phyloP scores from a whole-genome alignment of 805 yeast genomes.

The Cyberlindnera americana region DNA sequence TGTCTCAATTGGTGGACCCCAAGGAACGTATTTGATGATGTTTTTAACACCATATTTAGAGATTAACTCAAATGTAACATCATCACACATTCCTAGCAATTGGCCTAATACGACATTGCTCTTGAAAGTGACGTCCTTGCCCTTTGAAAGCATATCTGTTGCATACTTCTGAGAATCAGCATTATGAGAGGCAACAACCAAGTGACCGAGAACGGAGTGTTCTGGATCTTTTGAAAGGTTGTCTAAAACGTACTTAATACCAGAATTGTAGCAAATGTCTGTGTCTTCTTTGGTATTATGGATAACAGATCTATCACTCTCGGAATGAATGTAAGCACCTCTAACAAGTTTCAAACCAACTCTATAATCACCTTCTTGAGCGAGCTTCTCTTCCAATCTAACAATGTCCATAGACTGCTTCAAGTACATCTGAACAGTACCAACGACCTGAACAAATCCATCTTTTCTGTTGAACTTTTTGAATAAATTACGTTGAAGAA shows the following conservation, averaged over 20 bases:
- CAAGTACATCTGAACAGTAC: slow-evolving; percentile 91
- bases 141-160: slow-evolving; percentile 46
- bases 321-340: slow-evolving; percentile 94
- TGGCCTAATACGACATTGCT: slow-evolving; percentile 83
- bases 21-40: slow-evolving; percentile 90
- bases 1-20: slow-evolving; percentile 96
- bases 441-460: slow-evolving; percentile 64
- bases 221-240: slow-evolving; percentile 39
- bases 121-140: slow-evolving; percentile 29
- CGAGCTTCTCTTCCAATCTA: slow-evolving; percentile 59
- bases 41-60: slow-evolving; percentile 61
- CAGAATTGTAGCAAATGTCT: slow-evolving; percentile 72
- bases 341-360: slow-evolving; percentile 87
- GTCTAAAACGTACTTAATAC: slow-evolving; percentile 58
- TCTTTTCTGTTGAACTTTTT: slow-evolving; percentile 61
- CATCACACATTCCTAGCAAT: slow-evolving; percentile 93
- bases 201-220: slow-evolving; percentile 59
- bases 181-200: slow-evolving; percentile 92
- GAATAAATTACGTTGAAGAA: slow-evolving; percentile 79
- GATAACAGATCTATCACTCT: slow-evolving; percentile 68
- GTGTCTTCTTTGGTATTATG: slow-evolving; percentile 75
- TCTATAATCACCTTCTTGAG: slow-evolving; percentile 57
- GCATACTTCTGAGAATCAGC: slow-evolving; percentile 71
- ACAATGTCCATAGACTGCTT: slow-evolving; percentile 64
- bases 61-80: slow-evolving; percentile 72